phyloP scores from a whole-genome alignment of 2,329 filamentous ascomycete genomes.

The Penicillium aurantiogriseum region DNA sequence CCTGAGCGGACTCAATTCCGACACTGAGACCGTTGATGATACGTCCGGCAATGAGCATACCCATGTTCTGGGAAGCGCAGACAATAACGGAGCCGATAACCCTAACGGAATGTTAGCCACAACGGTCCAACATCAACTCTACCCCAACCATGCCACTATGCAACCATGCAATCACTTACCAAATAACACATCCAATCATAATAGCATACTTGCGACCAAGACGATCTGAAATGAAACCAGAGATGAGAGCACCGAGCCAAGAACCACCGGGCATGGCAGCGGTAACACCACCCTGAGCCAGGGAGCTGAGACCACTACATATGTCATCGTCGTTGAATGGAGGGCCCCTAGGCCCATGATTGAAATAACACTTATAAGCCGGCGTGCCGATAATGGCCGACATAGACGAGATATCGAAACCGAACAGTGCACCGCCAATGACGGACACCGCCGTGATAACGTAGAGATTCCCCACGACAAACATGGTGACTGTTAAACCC shows the following conservation, averaged over 20 bases:
- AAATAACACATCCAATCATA: constrained; percentile 51
- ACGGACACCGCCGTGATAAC: constrained; percentile 56
- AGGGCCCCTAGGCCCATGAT: constrained; percentile 55
- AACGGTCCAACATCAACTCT: not conserved
- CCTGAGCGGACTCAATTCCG: constrained; percentile 69
- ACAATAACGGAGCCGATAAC: constrained; percentile 56
- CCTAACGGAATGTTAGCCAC: constrained; percentile 45
- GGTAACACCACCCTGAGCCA: constrained; percentile 66
- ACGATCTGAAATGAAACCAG: constrained; percentile 55
- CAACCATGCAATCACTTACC: constrained; percentile 30
- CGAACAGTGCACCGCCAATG: constrained; percentile 34
- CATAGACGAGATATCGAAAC: constrained; percentile 40
- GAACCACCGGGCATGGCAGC: constrained; percentile 73
- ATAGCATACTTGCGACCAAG: constrained; percentile 54
- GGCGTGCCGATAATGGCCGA: constrained; percentile 32
- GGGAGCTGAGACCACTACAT: constrained; percentile 48
- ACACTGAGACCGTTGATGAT: constrained; percentile 70
- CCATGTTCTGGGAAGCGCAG: constrained; percentile 60
- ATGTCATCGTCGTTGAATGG: constrained; percentile 50
- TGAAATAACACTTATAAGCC: constrained; percentile 68
- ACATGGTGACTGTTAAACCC: constrained; percentile 21
- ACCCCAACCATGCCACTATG: not conserved
- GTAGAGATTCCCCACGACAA: constrained; percentile 55
- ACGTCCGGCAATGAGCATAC: constrained; percentile 68
- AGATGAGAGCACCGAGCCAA: constrained; percentile 59